Conservation (phyloP, 352 stramenopile genomes). For the Elongisporangium prolatum region DNA sequence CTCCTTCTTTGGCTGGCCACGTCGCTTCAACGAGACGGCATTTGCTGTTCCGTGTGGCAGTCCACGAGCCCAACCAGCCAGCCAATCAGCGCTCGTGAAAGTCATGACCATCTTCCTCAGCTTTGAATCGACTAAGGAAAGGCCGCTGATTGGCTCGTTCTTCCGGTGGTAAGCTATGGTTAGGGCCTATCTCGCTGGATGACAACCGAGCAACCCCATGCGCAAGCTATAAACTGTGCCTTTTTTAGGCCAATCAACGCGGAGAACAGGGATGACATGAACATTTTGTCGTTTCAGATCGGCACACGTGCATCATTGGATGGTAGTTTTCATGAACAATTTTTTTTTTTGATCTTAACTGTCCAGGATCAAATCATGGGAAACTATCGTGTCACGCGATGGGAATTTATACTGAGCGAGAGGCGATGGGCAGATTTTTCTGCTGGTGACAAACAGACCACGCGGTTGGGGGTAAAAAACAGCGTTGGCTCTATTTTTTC, state of each 20-base stretch:
- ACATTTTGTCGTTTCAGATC: background rate
- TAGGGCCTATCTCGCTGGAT: background rate
- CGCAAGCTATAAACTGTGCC: background rate
- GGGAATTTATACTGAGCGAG: background rate
- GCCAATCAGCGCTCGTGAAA: background rate
- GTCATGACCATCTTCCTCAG: background rate
- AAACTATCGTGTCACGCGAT: background rate
- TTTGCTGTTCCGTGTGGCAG: background rate
- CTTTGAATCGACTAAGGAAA: background rate
- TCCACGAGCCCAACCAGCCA: background rate
- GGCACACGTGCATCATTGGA: background rate
- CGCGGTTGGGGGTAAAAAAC: background rate
- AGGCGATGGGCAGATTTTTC: background rate
- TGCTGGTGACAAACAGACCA: background rate
- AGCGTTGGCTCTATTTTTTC: background rate
- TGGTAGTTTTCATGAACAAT: conserved; percentile 3
- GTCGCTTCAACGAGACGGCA: background rate
- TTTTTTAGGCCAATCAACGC: conserved; percentile 14
- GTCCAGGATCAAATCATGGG: conserved; percentile 4
- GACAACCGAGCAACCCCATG: background rate
- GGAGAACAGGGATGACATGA: conserved; percentile 8
- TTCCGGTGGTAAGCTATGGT: background rate
- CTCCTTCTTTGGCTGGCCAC: background rate
- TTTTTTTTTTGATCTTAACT: too few species aligned
- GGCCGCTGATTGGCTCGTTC: background rate